Base-by-base conservation (phyloP, 495 filamentous ascomycete species). In the Halenospora varia region DNA sequence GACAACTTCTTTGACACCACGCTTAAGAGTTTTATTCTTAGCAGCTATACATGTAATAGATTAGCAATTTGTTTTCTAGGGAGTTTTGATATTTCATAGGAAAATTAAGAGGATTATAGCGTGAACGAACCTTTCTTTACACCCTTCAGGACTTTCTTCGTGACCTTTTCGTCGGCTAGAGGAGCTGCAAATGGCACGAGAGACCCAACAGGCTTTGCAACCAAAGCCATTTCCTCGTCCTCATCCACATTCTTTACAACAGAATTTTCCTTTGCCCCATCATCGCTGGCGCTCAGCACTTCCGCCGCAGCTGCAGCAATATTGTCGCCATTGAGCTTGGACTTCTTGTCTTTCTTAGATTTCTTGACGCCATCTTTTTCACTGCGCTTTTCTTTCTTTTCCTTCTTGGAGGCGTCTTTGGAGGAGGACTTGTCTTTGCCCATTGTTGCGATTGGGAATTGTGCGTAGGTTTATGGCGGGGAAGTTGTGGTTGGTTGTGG, bases 1-100 rank as follows among this genome's bases (percentile, higher is more conserved):
- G 75, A 96, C 90, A 69, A 94, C 90, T 76, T 99, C 94, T 75
- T 97, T 97, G 42, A 97, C 93, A 73, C 94, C 94, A 67, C 95
- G 92, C 75, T 93, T 91, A 72, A 99, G 87, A 56, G 88, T 84
- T 75, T 92, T 94, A 75, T 88, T 82, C 75, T 95, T 96, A 57
- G 91, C 89, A 51, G 90, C 93, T 97, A 70, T 46, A 49, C 8
- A 9, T 15, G 6, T n/a, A 40, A 49, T 2, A 3, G 13, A 56
- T 71, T 62, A 69, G 68, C 41, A 18, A 40, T 20, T 35, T 4
- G 4, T 13, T 35, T 35, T 4, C 29, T 13, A 35, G 29, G 13
- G 4, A 35, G n/a, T 35, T 35, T 6, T 19, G 8, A 19, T 25
- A 25, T 25, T 19, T 11, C 20, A 44, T 24, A 19, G 9, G 22